Base-by-base conservation (phyloP, 2,329 filamentous ascomycete species). In the Xylaria sp. region DNA sequence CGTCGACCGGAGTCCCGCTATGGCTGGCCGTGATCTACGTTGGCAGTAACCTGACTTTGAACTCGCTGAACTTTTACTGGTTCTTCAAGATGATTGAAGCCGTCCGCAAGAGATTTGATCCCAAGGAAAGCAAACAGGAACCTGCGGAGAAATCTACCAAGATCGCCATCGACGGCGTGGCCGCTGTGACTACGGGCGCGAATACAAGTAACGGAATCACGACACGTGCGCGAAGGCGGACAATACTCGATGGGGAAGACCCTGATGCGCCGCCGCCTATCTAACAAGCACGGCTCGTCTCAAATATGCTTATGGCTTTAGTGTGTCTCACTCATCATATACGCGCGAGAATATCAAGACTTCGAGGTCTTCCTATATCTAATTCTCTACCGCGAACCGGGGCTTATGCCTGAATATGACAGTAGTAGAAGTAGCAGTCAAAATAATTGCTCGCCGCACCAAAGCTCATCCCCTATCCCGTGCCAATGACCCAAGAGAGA, bases 61-160 rank as follows among this genome's bases (percentile, higher is more conserved):
- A 94, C 77, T 85, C 87, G 13, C 83, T 97, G 62, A 97, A 97
- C 81, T 90, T 92, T 76, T 92, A 91, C 81, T 97, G 93, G 93
- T 96, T 95, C 78, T 85, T 89, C 76, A 94, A 93, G 86, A 97
- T 97, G 93, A 90, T 97, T 71, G 85, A 89, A 69, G 92, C 93
- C 9, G 89, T 96, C 13, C 86, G 90, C 69, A 94, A 92, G 83
- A 86, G 93, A 31, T 96, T 96, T 77, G 86, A 89, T 69, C 80
- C 91, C 46, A 76, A 75, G 4, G 76, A 81, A 31, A 78, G 81
- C 72, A 73, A 77, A 31, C 77, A 82, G 71, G 73, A 76, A 48
- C 78, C 77, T 68, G 74, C 77, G 58, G 78, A 79, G 64, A 61
- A 37, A 37, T 9, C 71, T 58, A 39, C 69, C 72, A 60, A 80